Evolutionary conservation across 345 rosid genomes (phyloP).

Genomic region (Acer saccharum): DNA sequence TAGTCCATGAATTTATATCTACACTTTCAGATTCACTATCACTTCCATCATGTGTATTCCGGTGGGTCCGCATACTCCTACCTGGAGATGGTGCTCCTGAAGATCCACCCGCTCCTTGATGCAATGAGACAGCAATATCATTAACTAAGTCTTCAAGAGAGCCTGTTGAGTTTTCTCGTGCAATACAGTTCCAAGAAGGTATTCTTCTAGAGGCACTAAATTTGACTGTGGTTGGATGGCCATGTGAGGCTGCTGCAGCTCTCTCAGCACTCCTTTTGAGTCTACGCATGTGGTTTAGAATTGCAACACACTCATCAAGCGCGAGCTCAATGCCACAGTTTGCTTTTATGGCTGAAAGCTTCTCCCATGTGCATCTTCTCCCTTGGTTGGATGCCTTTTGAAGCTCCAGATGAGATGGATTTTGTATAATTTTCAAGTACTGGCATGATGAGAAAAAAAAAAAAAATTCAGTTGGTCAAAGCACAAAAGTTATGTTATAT

Average conservation of each 20-base stretch:
- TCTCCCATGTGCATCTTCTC: constrained; percentile 99
- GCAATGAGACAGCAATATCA: constrained; percentile 47
- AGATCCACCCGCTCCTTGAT: constrained; percentile 48
- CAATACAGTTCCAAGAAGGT: constrained; percentile 97
- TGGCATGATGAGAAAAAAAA: constrained; percentile 26
- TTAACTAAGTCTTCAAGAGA: constrained; percentile 70
- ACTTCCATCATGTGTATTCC: constrained; percentile 61
- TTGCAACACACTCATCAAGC: constrained; percentile 95
- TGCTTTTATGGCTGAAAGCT: constrained; percentile 96
- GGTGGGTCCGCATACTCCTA: constrained; percentile 46
- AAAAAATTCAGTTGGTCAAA: not conserved
- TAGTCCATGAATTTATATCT: constrained; percentile 87
- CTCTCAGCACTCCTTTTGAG: constrained; percentile 90
- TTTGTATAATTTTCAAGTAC: constrained; percentile 87
- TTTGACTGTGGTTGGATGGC: constrained; percentile 47
- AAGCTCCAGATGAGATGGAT: constrained; percentile 73
- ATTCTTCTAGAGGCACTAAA: constrained; percentile 88
- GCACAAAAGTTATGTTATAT: not conserved
- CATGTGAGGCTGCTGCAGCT: constrained; percentile 86
- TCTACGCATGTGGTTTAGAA: constrained; percentile 95
- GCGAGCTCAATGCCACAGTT: constrained; percentile 96
- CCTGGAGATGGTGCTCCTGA: constrained; percentile 38
- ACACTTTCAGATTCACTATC: constrained; percentile 81
- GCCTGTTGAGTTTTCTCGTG: constrained; percentile 93
- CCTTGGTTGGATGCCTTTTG: constrained; percentile 94